Evolutionary conservation across 2,329 filamentous ascomycete species (phyloP).

Genomic region (Cadophora sp.): DNA sequence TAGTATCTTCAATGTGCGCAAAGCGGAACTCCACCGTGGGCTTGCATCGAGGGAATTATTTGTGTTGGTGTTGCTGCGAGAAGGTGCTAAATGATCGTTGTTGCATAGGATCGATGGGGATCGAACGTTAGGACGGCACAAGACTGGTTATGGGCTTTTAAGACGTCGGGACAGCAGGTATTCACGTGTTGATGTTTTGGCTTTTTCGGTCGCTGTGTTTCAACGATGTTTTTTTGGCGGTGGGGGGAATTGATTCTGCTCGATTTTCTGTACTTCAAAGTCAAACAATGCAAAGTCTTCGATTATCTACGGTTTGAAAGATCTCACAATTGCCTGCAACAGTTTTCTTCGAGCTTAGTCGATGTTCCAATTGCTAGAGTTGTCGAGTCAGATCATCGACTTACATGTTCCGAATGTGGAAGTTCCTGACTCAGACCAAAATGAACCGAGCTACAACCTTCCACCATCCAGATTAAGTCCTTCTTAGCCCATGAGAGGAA

Average conservation of each 20-base stretch:
- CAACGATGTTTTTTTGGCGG: too few species aligned
- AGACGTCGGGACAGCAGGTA: too few species aligned
- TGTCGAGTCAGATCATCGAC: background rate
- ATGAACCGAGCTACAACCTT: too few species aligned
- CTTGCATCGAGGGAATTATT: slow-evolving; percentile 2
- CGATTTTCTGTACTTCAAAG: background rate
- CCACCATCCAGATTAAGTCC: too few species aligned
- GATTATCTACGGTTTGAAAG: background rate
- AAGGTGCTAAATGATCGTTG: background rate
- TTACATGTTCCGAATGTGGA: background rate
- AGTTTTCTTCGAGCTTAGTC: background rate
- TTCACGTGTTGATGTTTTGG: background rate
- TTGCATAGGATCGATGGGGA: too few species aligned
- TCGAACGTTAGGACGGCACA: too few species aligned
- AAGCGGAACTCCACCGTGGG: background rate
- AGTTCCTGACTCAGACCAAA: background rate
- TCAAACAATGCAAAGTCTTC: background rate
- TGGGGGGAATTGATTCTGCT: too few species aligned
- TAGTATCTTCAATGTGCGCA: slow-evolving; percentile 3
- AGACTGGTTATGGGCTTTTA: too few species aligned
- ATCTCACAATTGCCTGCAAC: background rate
- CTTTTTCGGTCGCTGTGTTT: background rate
- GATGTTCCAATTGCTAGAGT: background rate
- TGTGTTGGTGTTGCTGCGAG: slow-evolving; percentile 9
- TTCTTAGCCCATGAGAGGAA: too few species aligned